Evolutionary conservation across 2,329 filamentous ascomycete species (phyloP).

Genomic region (Sporothrix protearum): DNA sequence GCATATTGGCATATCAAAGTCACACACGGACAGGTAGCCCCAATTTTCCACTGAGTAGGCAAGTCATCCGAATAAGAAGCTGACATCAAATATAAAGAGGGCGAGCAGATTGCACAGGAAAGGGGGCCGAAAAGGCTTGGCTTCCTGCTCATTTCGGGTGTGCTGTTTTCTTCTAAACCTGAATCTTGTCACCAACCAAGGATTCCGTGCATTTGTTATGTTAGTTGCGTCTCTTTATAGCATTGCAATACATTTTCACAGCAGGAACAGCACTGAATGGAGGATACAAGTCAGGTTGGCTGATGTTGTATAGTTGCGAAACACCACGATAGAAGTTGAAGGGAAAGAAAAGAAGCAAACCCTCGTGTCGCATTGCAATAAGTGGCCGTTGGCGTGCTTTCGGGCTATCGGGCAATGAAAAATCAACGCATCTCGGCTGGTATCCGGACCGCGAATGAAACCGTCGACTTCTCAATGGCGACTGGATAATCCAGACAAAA

Average conservation of each 20-base stretch:
- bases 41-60: background rate
- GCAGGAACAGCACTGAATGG: background rate
- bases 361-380: too few species aligned
- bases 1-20: conserved; percentile 7
- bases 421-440: background rate
- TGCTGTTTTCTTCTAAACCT: background rate
- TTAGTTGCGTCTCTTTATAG: background rate
- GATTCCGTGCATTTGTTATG: background rate
- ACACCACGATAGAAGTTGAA: too few species aligned
- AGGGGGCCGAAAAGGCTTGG: background rate
- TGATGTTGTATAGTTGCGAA: background rate
- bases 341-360: too few species aligned
- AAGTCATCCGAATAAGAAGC: conserved; percentile 20
- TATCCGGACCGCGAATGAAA: background rate
- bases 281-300: background rate
- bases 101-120: background rate
- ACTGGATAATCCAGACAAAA: background rate
- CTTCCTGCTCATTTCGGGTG: conserved; percentile 9
- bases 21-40: background rate
- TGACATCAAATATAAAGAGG: background rate
- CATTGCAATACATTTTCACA: background rate
- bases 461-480: background rate
- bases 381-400: too few species aligned
- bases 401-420: background rate
- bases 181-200: background rate